Percentiles rank a stretch among this genome's conserved stretches.
Evolutionary conservation across 2,329 filamentous ascomycete genomes (phyloP).

Genomic region (Amphichorda felina): DNA sequence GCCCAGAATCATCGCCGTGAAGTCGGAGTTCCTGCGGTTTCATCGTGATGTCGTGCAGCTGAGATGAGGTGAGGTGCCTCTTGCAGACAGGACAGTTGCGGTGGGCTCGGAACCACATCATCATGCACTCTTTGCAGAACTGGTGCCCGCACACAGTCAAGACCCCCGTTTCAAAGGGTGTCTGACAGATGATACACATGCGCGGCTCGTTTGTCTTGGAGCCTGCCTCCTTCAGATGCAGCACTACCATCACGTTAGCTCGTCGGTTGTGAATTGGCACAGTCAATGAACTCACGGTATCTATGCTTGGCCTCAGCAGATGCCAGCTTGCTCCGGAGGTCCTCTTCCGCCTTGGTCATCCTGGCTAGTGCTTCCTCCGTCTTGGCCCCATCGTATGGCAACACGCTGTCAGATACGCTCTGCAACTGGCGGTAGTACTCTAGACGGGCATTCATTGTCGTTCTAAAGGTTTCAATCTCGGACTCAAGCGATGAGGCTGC

Average conservation of each 20-base stretch:
- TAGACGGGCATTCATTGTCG: slow-evolving; percentile 71
- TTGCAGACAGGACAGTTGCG: slow-evolving; percentile 82
- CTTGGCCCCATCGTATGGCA: slow-evolving; percentile 54
- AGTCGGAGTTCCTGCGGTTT: slow-evolving; percentile 65
- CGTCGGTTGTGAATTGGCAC: too few species aligned
- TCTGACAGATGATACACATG: slow-evolving; percentile 80
- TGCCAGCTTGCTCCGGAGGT: slow-evolving; percentile 45
- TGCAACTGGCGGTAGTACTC: slow-evolving; percentile 90
- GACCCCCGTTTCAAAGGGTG: slow-evolving; percentile 63
- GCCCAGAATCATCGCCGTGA: slow-evolving; percentile 22
- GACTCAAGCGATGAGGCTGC: slow-evolving; percentile 38
- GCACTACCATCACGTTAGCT: slow-evolving; percentile 21
- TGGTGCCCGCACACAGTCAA: slow-evolving; percentile 84
- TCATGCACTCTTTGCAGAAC: slow-evolving; percentile 83
- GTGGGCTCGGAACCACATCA: slow-evolving; percentile 63
- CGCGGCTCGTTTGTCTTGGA: slow-evolving; percentile 50
- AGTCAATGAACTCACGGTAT: slow-evolving; percentile 41
- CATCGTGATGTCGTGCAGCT: slow-evolving; percentile 77
- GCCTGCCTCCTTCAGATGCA: slow-evolving; percentile 44
- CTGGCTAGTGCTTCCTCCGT: slow-evolving; percentile 34
- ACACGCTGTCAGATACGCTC: slow-evolving; percentile 77
- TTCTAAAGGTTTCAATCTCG: slow-evolving; percentile 66
- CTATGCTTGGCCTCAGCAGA: slow-evolving; percentile 59
- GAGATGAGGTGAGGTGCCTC: slow-evolving; percentile 45
- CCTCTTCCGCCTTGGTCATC: slow-evolving; percentile 20